Conservation (phyloP, 23 red algal species). For the Gracilariopsis chorda region DNA sequence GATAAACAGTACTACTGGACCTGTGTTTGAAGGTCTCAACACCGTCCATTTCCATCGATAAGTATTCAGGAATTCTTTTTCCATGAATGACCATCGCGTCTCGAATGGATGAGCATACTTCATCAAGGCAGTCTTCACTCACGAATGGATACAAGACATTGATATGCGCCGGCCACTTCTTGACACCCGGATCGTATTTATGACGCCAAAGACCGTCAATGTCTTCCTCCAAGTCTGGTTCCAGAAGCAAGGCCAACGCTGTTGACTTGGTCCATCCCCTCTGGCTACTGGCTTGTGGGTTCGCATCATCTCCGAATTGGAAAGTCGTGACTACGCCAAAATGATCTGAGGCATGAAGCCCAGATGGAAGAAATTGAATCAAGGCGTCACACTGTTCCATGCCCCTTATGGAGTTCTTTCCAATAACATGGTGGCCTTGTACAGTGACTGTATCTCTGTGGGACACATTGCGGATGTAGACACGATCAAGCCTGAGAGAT, state of each 20-base stretch:
- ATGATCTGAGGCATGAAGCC: not conserved
- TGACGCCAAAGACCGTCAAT: not conserved
- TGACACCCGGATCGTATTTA: not conserved
- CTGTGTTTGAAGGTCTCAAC: not conserved
- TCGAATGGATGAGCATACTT: slow-evolving; percentile 3
- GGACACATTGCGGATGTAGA: not conserved
- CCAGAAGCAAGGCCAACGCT: not conserved
- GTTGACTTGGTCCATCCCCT: not conserved
- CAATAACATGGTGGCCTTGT: not conserved
- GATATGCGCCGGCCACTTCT: not conserved
- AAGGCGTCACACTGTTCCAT: not conserved
- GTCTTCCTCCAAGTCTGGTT: not conserved
- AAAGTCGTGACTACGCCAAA: not conserved
- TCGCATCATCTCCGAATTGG: not conserved
- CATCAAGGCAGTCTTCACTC: not conserved
- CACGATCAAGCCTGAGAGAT: not conserved
- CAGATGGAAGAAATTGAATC: not conserved
- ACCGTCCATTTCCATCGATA: not conserved
- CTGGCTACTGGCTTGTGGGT: not conserved
- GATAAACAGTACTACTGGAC: not conserved
- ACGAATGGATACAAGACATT: not conserved
- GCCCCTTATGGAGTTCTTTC: not conserved
- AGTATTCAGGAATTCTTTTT: not conserved
- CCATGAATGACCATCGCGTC: not conserved
- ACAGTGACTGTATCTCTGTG: not conserved